Evolutionary conservation across 257 asterid species (phyloP), one percentile per base, ranked within the genome.

Genomic region (Nicotiana benthamiana): DNA sequence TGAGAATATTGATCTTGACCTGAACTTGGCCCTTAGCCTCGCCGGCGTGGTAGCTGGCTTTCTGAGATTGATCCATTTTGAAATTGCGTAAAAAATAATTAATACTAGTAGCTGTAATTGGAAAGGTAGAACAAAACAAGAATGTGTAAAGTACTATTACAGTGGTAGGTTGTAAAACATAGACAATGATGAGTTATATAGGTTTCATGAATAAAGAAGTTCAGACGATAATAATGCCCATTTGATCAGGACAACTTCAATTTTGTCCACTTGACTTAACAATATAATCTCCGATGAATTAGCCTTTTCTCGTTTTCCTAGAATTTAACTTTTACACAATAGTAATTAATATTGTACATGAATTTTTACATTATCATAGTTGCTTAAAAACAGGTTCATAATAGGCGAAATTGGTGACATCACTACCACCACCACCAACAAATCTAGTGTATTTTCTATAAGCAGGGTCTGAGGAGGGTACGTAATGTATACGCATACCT

Each of bases 1-100:
- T 78, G 26, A 61, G 10, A 9, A 34, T 34, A 34, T 2, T 16
- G 0, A 34, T 67, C 18, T 61, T 66, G 8, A 57, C 83, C 82
- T 82, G 82, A 43, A 22, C 59, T 82, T 77, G 85, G 75, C 85
- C 85, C 75, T 67, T 82, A 81, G 79, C 75, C 64, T 82, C 56
- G 27, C 85, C 85, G 24, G 82, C 85, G 24, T 82, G 30, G 60
- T 76, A 76, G 65, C 82, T 76, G n/a, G 84, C 82, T 17, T 82
- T 82, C 75, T 61, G 48, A 61, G 82, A 79, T 40, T 40, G 48
- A 61, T 79, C 43, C 82, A 78, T 78, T 26, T 20, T 78, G 17
- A 22, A 56, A 18, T 15, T 9, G 17, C 16, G 8, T 72, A 13
- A 34, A 74, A 43, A 74, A 24, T 24, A 72, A 46, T 22, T 9